These are phyloP conservation scores for Linum lewisii DNA, from an alignment of 345 rosid species.

Conservation along the genomic window DNA sequence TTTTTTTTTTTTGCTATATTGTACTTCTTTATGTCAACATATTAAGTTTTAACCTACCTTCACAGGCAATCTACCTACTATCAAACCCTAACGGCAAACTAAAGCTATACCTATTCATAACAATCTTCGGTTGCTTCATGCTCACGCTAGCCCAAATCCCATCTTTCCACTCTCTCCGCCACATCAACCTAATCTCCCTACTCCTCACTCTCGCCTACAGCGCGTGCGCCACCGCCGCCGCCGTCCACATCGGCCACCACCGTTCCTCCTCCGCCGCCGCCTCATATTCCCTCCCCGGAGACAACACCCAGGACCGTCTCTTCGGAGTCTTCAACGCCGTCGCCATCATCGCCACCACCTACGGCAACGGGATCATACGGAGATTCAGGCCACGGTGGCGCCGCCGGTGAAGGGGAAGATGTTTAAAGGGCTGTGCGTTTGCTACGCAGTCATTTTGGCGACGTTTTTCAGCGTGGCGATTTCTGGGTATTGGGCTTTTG, in stretches of 20 bases:
- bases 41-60: too few species aligned
- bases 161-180: slow-evolving; percentile 19
- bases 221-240: slow-evolving; percentile 15
- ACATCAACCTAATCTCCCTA: slow-evolving; percentile 14
- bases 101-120: slow-evolving; percentile 19
- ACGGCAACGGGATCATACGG: neutral
- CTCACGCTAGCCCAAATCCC: slow-evolving; percentile 20
- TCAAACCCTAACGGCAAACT: slow-evolving; percentile 12
- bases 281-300: neutral
- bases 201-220: slow-evolving; percentile 15
- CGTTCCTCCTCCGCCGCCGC: too few species aligned
- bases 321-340: slow-evolving; percentile 17
- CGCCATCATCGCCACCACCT: slow-evolving; percentile 1
- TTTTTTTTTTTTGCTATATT: too few species aligned
- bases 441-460: slow-evolving; percentile 3
- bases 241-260: slow-evolving; percentile 13
- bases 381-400: slow-evolving; percentile 4
- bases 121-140: slow-evolving; percentile 11
- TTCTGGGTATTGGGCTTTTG: slow-evolving; percentile 23
- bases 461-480: slow-evolving; percentile 21
- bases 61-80: slow-evolving; percentile 17
- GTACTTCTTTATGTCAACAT: neutral
- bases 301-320: neutral
- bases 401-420: slow-evolving; percentile 6
- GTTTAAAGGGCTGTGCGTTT: slow-evolving; percentile 9